Evolutionary conservation across 768 basidiomycete genomes (phyloP), one percentile per base, ranked within the genome.

Genomic region (Cystobasidiopsis lactophilus): DNA sequence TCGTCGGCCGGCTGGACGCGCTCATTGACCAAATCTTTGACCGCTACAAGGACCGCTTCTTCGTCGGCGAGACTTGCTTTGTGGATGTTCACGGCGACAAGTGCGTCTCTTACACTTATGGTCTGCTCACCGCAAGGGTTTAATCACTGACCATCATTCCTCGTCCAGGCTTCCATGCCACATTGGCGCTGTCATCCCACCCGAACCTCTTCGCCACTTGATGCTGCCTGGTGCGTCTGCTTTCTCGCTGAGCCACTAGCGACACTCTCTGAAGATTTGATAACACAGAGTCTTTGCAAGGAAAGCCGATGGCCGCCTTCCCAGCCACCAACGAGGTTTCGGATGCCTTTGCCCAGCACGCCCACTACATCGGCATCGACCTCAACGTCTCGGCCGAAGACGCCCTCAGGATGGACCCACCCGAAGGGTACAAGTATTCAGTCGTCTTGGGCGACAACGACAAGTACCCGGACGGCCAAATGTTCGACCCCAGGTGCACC

Each of bases 21-120:
- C 73, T 98, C 19, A 86, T 91, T 18, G 93, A 98, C 66, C 79
- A 81, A 47, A 83, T 95, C 37, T 93, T 78, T 62, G 89, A 95
- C 58, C 80, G 93, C 50, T 96, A 86, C 74, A 86, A 88, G 62
- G 83, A 96, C 69, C 76, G 93, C 29, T 98, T 86, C 68, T 96
- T 86, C 67, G 70, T 75, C 40, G 79, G 77, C 59, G 93, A 98
- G 69, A 80, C 86, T 69, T 77, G 91, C 51, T 76, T 85, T 54
- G 79, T 95, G 52, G 86, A 95, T 62, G 71, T 93, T 9, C 71
- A 77, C 55, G 83, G 84, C 24, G 79, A 82, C 68, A 88, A 86
- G 83, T 85, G 60, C 33, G 60, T 57, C 44, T 65, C n/a, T n/a
- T n/a, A n/a, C n/a, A n/a, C n/a, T n/a, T n/a, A n/a, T n/a, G n/a